Evolutionary conservation across 129 eudicot genomes (phyloP).

Genomic region (Arctium lappa): DNA sequence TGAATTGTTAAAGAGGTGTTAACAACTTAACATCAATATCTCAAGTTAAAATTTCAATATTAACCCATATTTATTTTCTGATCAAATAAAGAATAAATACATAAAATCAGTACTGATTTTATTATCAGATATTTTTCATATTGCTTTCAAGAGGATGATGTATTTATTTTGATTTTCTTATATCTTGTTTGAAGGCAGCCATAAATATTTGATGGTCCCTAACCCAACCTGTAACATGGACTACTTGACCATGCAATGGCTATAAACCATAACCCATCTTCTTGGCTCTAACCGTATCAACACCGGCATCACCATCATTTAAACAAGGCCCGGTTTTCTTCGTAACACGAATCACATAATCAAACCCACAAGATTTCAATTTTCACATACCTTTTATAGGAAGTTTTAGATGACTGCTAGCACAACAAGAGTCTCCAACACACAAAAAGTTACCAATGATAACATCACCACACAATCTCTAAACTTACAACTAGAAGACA

Average conservation of each 20-base stretch:
- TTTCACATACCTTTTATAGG: background rate
- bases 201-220: background rate
- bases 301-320: background rate
- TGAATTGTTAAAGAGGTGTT: background rate
- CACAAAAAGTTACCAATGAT: background rate
- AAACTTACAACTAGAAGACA: slow-evolving; percentile 2
- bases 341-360: background rate
- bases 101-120: background rate
- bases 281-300: background rate
- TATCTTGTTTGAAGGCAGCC: background rate
- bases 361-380: background rate
- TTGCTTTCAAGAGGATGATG: background rate
- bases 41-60: background rate
- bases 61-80: no score
- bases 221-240: background rate
- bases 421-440: background rate
- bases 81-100: no score
- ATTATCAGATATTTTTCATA: background rate
- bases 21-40: background rate
- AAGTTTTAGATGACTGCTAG: background rate
- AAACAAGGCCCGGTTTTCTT: background rate
- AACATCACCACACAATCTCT: slow-evolving; percentile 2
- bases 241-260: slow-evolving; percentile 2
- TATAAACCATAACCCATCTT: background rate
- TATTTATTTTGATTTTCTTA: background rate